Base-by-base conservation (phyloP, 345 rosid genomes). In the Limnanthes douglasii region DNA sequence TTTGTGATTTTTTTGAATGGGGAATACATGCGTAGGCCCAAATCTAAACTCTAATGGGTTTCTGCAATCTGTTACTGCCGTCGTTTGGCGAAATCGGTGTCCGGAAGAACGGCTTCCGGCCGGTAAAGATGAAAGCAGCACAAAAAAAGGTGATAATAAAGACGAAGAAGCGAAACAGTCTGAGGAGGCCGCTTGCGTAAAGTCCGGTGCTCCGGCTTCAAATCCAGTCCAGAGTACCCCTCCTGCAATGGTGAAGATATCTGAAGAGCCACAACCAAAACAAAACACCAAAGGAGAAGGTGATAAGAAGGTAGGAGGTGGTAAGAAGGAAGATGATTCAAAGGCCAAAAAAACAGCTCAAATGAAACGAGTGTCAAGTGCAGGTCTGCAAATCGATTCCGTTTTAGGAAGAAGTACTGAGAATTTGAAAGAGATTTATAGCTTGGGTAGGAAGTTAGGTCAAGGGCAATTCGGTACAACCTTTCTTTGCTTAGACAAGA, bases 381-480 rank as follows among this genome's bases (percentile, higher is more conserved):
- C 61, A 0, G 92, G 77, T 10, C 52, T 83, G 20, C 80, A 76
- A 47, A 49, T 52, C 11, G 93, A 72, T 0, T 78, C 97, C 0
- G 90, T 88, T 1, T 43, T 88, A 3, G 90, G 90, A 23, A 76
- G 84, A 26, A 79, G 76, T 47, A 76, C 97, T 5, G 90, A 62
- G 42, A 83, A 83, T 41, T 29, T 88, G 37, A 83, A 78, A 56
- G 97, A 88, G 18, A 39, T 69, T 2, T 88, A 63, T 31, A 75
- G 67, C 54, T 72, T 88, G 39, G 95, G 97, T 12, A 65, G 83
- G 52, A 88, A 83, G 64, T 47, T 88, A 42, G 97, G 97, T 1
- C 97, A 88, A 62, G 95, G 97, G 19, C 97, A 88, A 60, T 88
- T 88, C 32, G 95, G 97, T 22, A 88, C 93, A 8, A 88, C 97